Evolutionary conservation across 192 early-diverging fungal species (phyloP).

Genomic region (Coemansia sp.): DNA sequence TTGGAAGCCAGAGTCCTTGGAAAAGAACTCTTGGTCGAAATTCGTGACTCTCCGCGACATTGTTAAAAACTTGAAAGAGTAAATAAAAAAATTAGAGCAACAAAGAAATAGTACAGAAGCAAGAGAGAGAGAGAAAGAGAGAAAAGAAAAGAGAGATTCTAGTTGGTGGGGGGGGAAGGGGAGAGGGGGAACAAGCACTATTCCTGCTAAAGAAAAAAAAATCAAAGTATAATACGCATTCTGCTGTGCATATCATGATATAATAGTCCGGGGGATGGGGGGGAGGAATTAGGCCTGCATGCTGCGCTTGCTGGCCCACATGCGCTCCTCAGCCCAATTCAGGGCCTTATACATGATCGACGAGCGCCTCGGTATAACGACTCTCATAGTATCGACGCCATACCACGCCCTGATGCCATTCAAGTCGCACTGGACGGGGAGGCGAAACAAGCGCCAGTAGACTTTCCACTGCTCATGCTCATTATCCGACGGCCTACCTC

Average conservation of each 20-base stretch:
- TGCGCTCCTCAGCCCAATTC: slow-evolving; percentile 17
- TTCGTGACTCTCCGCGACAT: slow-evolving; percentile 39
- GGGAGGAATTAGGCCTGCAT: background rate
- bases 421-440: slow-evolving; percentile 28
- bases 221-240: background rate
- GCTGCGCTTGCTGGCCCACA: background rate
- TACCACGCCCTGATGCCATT: slow-evolving; percentile 19
- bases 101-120: background rate
- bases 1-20: slow-evolving; percentile 30
- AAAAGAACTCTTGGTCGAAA: slow-evolving; percentile 43
- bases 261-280: too few relatives aligned
- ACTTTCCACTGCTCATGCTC: slow-evolving; percentile 46
- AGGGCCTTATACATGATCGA: slow-evolving; percentile 5
- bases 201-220: too few relatives aligned
- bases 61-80: background rate
- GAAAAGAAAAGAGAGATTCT: too few relatives aligned
- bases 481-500: too few relatives aligned
- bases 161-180: too few relatives aligned
- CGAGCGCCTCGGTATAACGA: slow-evolving; percentile 18
- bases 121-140: background rate
- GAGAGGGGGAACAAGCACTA: too few relatives aligned
- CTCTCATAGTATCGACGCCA: slow-evolving; percentile 14
- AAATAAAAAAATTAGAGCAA: background rate
- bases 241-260: background rate
- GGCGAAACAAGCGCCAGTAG: slow-evolving; percentile 32